A percentile compares a stretch with the other conserved stretches of the same genome.
Conservation (phyloP, 169 alveolate species). For the Fabrea salina region DNA sequence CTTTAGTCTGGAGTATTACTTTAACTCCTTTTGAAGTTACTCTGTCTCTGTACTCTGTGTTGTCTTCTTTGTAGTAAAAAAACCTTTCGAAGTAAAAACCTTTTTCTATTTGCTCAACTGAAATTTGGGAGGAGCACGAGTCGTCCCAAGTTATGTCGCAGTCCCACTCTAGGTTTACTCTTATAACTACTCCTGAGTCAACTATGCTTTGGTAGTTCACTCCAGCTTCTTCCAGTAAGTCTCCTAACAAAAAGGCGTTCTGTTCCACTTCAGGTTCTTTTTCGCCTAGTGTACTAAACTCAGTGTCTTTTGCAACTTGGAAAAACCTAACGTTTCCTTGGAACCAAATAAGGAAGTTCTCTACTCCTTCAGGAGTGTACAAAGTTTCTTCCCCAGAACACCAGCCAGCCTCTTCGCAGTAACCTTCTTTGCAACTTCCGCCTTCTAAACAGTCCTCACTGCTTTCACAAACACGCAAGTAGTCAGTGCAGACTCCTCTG, state of each 20-base stretch:
- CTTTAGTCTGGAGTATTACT: not conserved
- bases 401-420: slow-evolving; percentile 22
- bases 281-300: slow-evolving; percentile 8
- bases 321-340: slow-evolving; percentile 4
- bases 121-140: not conserved
- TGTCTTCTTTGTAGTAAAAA: not conserved
- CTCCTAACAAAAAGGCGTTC: slow-evolving; percentile 4
- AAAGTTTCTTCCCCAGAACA: not conserved
- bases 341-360: slow-evolving; percentile 30
- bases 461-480: not conserved
- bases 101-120: slow-evolving; percentile 11
- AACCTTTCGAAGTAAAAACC: slow-evolving; percentile 9
- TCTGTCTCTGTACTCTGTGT: not conserved
- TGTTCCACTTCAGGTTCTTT: not conserved
- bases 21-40: not conserved
- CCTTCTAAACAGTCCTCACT: not conserved
- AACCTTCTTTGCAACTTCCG: slow-evolving; percentile 15
- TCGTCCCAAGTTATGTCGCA: slow-evolving; percentile 21
- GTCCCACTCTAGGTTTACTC: slow-evolving; percentile 25
- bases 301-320: not conserved
- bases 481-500: slow-evolving; percentile 2
- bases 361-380: slow-evolving; percentile 15
- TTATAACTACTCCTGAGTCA: slow-evolving; percentile 27
- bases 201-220: not conserved
- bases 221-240: slow-evolving; percentile 5